phyloP scores from a whole-genome alignment of 2,329 filamentous ascomycete species.

The Paecilomyces formosus region DNA sequence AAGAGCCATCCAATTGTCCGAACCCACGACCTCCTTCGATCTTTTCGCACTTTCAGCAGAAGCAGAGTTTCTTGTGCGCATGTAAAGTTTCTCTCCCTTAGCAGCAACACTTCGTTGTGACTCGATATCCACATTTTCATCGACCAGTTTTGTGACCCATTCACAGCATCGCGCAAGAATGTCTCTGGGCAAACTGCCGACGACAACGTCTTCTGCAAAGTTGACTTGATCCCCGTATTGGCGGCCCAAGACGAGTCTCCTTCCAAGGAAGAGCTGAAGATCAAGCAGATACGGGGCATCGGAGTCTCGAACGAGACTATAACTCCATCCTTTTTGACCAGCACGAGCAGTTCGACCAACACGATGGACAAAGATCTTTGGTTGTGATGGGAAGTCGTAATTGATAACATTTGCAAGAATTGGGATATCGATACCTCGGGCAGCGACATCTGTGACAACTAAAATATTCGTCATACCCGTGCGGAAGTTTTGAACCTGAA shows the following conservation, averaged over 20 bases:
- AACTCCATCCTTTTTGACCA: constrained; percentile 87
- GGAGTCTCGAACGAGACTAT: constrained; percentile 79
- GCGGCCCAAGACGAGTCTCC: constrained; percentile 69
- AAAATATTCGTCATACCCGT: constrained; percentile 78
- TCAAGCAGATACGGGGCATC: constrained; percentile 91
- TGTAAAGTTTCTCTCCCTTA: constrained; percentile 90
- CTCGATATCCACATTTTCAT: constrained; percentile 66
- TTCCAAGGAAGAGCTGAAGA: constrained; percentile 88
- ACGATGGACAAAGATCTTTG: constrained; percentile 93
- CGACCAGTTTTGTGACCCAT: constrained; percentile 71
- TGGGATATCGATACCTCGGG: constrained; percentile 95
- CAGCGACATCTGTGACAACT: constrained; percentile 93
- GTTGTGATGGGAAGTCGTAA: constrained; percentile 94
- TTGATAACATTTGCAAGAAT: constrained; percentile 96
- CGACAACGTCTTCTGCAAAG: constrained; percentile 74
- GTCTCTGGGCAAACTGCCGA: constrained; percentile 68
- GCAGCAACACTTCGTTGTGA: constrained; percentile 64
- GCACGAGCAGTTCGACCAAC: constrained; percentile 94
- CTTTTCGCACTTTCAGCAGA: constrained; percentile 86
- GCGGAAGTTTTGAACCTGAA: constrained; percentile 86
- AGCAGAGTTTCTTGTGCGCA: constrained; percentile 81
- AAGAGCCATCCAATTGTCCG: constrained; percentile 63
- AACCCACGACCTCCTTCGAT: constrained; percentile 66
- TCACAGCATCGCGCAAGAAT: constrained; percentile 70
- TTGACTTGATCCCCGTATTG: constrained; percentile 53